Percentiles rank a stretch among this genome's conserved stretches.
Evolutionary conservation across 257 asterid genomes (phyloP).

Genomic region (Jasminum sambac): DNA sequence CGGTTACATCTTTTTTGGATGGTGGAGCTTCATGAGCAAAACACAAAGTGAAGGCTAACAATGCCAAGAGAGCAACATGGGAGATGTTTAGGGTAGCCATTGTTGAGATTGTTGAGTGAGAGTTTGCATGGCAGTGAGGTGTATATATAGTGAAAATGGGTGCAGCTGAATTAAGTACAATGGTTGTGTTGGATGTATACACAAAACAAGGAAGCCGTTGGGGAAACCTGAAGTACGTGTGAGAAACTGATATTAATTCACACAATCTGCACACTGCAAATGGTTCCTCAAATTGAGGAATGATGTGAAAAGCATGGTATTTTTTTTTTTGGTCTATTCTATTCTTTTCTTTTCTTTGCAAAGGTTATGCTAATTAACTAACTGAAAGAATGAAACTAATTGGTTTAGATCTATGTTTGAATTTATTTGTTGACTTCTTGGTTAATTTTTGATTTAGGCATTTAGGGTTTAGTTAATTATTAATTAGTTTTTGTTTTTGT

Average conservation of each 20-base stretch:
- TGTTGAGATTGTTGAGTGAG: no score
- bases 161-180: not conserved
- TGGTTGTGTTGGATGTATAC: not conserved
- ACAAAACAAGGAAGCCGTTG: not conserved
- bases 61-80: not conserved
- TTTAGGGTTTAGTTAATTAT: no score
- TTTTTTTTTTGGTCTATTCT: not conserved
- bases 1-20: not conserved
- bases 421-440: no score
- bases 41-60: not conserved
- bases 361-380: no score
- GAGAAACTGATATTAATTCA: not conserved
- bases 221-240: no score
- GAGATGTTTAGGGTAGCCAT: not conserved
- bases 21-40: not conserved
- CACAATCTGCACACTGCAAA: not conserved
- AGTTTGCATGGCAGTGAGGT: no score
- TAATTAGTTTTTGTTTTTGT: no score
- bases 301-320: not conserved
- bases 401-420: no score
- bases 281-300: not conserved
- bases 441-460: no score
- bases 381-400: no score
- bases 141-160: no score
- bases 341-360: not conserved